Percentiles rank a stretch among this genome's conserved stretches.
phyloP scores from a whole-genome alignment of 306 rosid species.

The Abrus pulchellus region DNA sequence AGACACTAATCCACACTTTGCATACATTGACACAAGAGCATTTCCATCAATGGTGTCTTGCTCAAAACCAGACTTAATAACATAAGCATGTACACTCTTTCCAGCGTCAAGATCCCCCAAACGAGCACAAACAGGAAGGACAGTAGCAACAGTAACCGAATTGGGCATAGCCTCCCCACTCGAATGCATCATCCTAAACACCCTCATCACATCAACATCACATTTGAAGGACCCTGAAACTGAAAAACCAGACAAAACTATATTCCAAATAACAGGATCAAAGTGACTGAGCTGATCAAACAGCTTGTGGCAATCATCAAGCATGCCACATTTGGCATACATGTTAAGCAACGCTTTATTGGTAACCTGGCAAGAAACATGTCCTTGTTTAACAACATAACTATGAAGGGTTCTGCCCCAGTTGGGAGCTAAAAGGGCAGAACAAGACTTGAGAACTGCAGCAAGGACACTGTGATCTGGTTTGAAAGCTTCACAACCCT shows the following conservation, averaged over 20 bases:
- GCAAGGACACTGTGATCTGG: constrained; percentile 66
- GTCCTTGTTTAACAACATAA: constrained; percentile 72
- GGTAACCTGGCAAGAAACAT: constrained; percentile 65
- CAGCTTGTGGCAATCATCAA: constrained; percentile 67
- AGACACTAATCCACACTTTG: constrained; percentile 70
- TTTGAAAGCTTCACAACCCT: constrained; percentile 51
- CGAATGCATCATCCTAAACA: constrained; percentile 66
- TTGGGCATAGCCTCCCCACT: constrained; percentile 69
- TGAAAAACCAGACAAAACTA: constrained; percentile 77
- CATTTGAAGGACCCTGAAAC: constrained; percentile 57
- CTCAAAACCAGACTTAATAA: constrained; percentile 76
- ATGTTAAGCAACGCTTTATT: constrained; percentile 84
- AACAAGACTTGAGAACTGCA: constrained; percentile 75
- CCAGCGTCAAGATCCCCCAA: constrained; percentile 57
- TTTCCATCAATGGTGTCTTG: constrained; percentile 74
- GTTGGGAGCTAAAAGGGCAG: constrained; percentile 59
- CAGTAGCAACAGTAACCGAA: constrained; percentile 72
- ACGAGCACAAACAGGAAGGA: constrained; percentile 85
- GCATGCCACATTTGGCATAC: constrained; percentile 81
- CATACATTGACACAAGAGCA: constrained; percentile 82
- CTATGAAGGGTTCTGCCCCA: constrained; percentile 78
- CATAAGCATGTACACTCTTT: constrained; percentile 71
- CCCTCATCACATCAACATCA: constrained; percentile 63
- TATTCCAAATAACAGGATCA: constrained; percentile 90
- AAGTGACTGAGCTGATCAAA: constrained; percentile 61